Evolutionary conservation across 345 rosid species (phyloP), one percentile per base, ranked within the genome.

Genomic region (Kernera saxatilis): DNA sequence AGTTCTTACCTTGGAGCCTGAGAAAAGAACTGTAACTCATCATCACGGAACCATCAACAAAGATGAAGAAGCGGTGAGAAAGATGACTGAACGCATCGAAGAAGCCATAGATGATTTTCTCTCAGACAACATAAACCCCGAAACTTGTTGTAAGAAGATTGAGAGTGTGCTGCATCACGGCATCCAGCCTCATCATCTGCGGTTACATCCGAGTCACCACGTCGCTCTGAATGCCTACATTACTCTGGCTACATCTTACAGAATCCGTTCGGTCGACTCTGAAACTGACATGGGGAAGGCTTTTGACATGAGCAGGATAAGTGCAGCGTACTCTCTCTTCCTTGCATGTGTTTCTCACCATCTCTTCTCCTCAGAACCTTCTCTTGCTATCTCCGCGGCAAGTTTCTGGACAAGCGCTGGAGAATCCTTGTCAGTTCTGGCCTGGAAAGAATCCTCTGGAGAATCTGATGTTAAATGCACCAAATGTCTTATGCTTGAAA

Each of bases 271-370:
- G 17, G 57, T 46, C 5, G 18, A 70, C 73, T 72, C 80, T 43
- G 76, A 78, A 49, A 52, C 17, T 19, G 80, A 69, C 39, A 60
- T 39, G 12, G 8, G 35, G 36, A 78, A 82, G 72, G 83, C 71
- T 75, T 82, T 84, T 67, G 59, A 77, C 58, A 64, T 81, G 80
- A 68, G 65, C 58, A 80, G 87, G 71, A 74, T 59, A 22, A 74
- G 92, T 77, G 90, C 86, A 11, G 96, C 90, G 9, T 93, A 90
- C 81, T 84, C 90, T 32, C 64, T 93, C 35, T 81, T 90, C 70
- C 88, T 90, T 67, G 97, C 96, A 2, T 60, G 84, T 62, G 83
- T 79, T 36, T 80, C 85, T 41, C 73, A 86, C 78, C 82, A 76
- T 73, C 80, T 90, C 27, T 76, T 84, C 44, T 18, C 53, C 7